phyloP scores from a whole-genome alignment of 2,329 filamentous ascomycete genomes.

The Colletotrichum echinochloae region DNA sequence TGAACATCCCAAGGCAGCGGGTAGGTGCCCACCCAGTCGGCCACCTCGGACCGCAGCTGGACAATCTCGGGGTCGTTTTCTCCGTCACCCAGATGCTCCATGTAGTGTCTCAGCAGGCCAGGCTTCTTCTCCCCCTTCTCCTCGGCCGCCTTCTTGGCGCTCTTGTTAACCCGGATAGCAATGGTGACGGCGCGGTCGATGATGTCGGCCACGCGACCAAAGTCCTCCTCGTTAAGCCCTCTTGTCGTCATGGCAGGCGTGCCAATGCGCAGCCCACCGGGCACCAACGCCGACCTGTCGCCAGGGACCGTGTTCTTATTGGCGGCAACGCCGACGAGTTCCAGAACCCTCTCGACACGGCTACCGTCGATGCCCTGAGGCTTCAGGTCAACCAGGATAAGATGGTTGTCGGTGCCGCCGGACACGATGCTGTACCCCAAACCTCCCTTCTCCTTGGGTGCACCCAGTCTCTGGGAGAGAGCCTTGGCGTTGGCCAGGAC shows the following conservation, averaged over 20 bases:
- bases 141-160: conserved; percentile 75
- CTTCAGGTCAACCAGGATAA: conserved; percentile 93
- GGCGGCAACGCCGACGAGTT: conserved; percentile 93
- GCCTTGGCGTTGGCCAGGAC: conserved; percentile 93
- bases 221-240: conserved; percentile 91
- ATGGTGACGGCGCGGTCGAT: conserved; percentile 87
- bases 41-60: conserved; percentile 79
- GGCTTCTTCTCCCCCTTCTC: conserved; percentile 75
- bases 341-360: conserved; percentile 88
- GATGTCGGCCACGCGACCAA: conserved; percentile 85
- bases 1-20: conserved; percentile 73
- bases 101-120: conserved; percentile 74
- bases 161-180: conserved; percentile 79
- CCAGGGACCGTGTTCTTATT: conserved; percentile 99
- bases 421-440: conserved; percentile 91
- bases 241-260: conserved; percentile 98
- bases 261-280: conserved; percentile 92
- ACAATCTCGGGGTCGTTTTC: conserved; percentile 77
- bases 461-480: conserved; percentile 76
- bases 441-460: conserved; percentile 78
- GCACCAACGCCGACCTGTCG: conserved; percentile 92
- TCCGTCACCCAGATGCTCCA: conserved; percentile 76
- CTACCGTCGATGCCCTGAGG: conserved; percentile 88
- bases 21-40: conserved; percentile 82
- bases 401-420: conserved; percentile 96